phyloP scores from a whole-genome alignment of 257 asterid species.

The Nemophila menziesii region DNA sequence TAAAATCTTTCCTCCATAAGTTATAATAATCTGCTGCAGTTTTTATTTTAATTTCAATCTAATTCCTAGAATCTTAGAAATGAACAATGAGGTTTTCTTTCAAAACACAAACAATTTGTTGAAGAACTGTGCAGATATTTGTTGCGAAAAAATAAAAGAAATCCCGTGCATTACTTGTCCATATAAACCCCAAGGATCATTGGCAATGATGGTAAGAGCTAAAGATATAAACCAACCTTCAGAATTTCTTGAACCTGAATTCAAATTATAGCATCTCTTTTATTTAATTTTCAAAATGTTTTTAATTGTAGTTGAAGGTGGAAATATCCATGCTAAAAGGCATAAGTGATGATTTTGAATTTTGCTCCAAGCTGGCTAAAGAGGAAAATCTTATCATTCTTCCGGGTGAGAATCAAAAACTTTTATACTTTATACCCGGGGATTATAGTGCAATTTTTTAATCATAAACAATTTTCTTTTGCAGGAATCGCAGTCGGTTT shows the following conservation, averaged over 20 bases:
- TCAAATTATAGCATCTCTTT: no score
- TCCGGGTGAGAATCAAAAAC: constrained; percentile 64
- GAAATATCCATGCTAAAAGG: constrained; percentile 39
- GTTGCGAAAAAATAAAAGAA: constrained; percentile 40
- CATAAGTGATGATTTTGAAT: constrained; percentile 57
- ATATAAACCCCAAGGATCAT: constrained; percentile 57
- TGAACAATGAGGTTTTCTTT: constrained; percentile 47
- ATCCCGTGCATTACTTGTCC: constrained; percentile 52
- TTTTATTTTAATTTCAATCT: no score
- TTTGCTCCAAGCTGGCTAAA: constrained; percentile 70
- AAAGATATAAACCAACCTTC: neutral
- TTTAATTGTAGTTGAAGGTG: constrained; percentile 37
- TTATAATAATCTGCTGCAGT: no score
- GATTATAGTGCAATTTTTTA: no score
- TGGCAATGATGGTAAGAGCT: constrained; percentile 51
- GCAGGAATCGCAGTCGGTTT: constrained; percentile 80
- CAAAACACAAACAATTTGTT: constrained; percentile 37
- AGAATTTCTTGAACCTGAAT: no score
- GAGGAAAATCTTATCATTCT: constrained; percentile 68
- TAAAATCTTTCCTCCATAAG: no score
- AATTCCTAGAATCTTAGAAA: constrained; percentile 48
- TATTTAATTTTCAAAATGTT: neutral
- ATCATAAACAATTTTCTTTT: no score
- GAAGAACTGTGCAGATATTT: constrained; percentile 37
- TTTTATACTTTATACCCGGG: no score